phyloP scores from a whole-genome alignment of 495 filamentous ascomycete genomes.

The Entonaema liquescens region DNA sequence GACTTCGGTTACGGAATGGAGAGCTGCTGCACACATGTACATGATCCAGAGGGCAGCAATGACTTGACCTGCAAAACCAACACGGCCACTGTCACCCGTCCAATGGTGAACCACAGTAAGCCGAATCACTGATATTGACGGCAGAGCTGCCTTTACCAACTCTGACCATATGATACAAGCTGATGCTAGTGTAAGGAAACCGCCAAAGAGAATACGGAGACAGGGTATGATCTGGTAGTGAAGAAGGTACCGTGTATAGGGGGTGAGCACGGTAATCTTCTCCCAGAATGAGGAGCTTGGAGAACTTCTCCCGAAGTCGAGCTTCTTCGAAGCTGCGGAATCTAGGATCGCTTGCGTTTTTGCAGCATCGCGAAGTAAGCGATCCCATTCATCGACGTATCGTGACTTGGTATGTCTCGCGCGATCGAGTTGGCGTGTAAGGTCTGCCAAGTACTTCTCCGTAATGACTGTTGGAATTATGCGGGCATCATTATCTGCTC shows the following conservation, averaged over 20 bases:
- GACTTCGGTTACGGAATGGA: conserved; percentile 85
- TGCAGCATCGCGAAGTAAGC: conserved; percentile 73
- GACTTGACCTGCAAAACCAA: conserved; percentile 84
- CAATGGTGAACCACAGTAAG: conserved; percentile 85
- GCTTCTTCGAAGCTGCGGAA: conserved; percentile 78
- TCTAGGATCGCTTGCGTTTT: conserved; percentile 85
- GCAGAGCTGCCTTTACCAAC: conserved; percentile 77
- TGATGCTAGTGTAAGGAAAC: conserved; percentile 75
- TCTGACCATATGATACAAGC: conserved; percentile 91
- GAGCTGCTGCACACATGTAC: conserved; percentile 87
- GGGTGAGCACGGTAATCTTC: conserved; percentile 72
- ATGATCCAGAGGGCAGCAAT: conserved; percentile 87
- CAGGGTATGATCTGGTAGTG: conserved; percentile 75
- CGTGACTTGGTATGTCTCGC: conserved; percentile 83
- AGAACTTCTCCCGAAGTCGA: conserved; percentile 73
- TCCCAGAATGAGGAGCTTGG: conserved; percentile 63
- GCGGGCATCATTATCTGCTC: conserved; percentile 45
- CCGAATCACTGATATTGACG: conserved; percentile 80
- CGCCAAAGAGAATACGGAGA: conserved; percentile 66
- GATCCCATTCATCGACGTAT: conserved; percentile 87
- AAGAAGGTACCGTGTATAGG: conserved; percentile 82
- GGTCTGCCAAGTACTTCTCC: conserved; percentile 88
- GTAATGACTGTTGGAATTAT: conserved; percentile 84
- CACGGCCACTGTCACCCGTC: conserved; percentile 66
- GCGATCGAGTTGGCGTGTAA: conserved; percentile 80